Evolutionary conservation across 2,329 filamentous ascomycete genomes (phyloP), one percentile per base, ranked within the genome.

Genomic region (Fusarium burgessii): DNA sequence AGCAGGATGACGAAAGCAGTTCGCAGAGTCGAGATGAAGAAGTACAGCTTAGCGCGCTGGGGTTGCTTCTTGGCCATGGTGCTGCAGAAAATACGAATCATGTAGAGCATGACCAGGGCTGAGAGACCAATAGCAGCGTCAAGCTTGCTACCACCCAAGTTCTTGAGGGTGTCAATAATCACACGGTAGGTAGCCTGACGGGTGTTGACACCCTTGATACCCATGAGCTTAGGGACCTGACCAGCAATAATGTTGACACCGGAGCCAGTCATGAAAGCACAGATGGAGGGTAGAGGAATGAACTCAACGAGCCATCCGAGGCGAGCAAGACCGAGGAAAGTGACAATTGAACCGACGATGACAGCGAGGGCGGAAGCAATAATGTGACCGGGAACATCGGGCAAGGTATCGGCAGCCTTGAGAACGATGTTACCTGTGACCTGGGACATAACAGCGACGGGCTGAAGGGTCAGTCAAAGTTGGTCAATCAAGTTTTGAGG

Each of bases 1-100:
- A 96, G 85, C 46, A 95, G 82, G 67, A 96, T 94, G 72, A 95
- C 91, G 77, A 96, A 94, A 3, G 89, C 92, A 7, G 92, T 93
- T 40, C 93, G 90, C 41, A 96, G 85, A 0, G 93, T 95, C 20
- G 90, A 92, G 55, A 91, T 80, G 83, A 95, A 95, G 82, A 95
- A 95, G 85, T 89, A 94, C 2, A 88, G 75, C 85, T 93, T 94
- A 62, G 89, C 86, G 55, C 86, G 86, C 5, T 85, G 82, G 5
- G 93, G 92, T 71, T 91, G 86, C 77, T 87, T 90, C 81, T 87
- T 89, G n/a, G 91, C 91, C 74, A 90, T 84, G 66, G 81, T 86
- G 52, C 85, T 88, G 83, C 92, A 94, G 55, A 82, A 80, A 56
- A 79, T 86, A 9, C 92, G 89, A 70, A 93, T 89, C 11, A 87